phyloP scores from a whole-genome alignment of 371 early-diverging fungal species.

The Apophysomyces elegans region DNA sequence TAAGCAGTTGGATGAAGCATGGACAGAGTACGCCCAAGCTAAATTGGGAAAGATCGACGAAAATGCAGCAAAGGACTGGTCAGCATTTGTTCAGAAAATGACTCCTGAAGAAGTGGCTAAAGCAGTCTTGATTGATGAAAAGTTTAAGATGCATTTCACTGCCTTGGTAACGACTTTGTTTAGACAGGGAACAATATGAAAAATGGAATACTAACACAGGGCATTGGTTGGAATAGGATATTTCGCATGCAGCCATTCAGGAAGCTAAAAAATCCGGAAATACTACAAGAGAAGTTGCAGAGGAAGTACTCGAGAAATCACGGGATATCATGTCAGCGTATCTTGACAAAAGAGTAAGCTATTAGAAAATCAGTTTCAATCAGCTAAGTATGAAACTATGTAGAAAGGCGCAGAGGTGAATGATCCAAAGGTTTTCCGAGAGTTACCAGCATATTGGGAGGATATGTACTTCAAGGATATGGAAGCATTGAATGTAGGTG shows the following conservation, averaged over 20 bases:
- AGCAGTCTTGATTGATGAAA: slow-evolving; percentile 61
- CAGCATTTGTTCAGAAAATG: slow-evolving; percentile 57
- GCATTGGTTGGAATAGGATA: slow-evolving; percentile 29
- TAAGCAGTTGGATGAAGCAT: slow-evolving; percentile 63
- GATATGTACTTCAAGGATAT: slow-evolving; percentile 96
- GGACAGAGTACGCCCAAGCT: slow-evolving; percentile 60
- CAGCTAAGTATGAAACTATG: not conserved
- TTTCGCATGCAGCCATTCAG: slow-evolving; percentile 53
- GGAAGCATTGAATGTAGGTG: slow-evolving; percentile 84
- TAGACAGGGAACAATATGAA: no score
- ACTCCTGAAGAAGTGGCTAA: slow-evolving; percentile 56
- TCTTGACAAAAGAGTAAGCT: slow-evolving; percentile 61
- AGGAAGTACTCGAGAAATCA: slow-evolving; percentile 48
- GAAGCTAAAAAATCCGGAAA: slow-evolving; percentile 51
- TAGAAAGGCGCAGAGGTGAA: slow-evolving; percentile 72
- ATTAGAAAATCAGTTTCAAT: not conserved
- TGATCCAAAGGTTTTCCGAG: slow-evolving; percentile 88
- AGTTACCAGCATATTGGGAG: slow-evolving; percentile 96
- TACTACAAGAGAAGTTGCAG: slow-evolving; percentile 48
- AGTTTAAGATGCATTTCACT: slow-evolving; percentile 77
- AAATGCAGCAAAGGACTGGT: slow-evolving; percentile 52
- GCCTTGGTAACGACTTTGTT: slow-evolving; percentile 51
- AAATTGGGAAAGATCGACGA: slow-evolving; percentile 60
- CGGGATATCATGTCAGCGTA: slow-evolving; percentile 61
- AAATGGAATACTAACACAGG: no score